phyloP scores from a whole-genome alignment of 192 early-diverging fungal species.

The Entomortierella chlamydospora region DNA sequence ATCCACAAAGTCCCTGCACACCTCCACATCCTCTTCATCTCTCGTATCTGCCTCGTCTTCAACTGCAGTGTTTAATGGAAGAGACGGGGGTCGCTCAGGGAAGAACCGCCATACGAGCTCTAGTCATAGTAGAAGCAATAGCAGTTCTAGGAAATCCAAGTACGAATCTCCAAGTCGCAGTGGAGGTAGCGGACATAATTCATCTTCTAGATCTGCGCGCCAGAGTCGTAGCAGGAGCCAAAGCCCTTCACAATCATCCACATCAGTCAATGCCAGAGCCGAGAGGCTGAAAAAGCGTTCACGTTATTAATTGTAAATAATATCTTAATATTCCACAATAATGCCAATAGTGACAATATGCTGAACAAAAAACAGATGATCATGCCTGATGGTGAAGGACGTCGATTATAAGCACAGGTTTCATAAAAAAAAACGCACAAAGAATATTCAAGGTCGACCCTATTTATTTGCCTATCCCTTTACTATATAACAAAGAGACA shows the following conservation, averaged over 20 bases:
- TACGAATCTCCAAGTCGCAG: constrained; percentile 3
- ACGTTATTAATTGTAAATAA: constrained; percentile 14
- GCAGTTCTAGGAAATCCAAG: background rate
- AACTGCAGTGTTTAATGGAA: background rate
- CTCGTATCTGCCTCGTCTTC: constrained; percentile 2
- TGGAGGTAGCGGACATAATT: background rate
- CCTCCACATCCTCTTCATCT: background rate
- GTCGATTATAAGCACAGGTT: too few species aligned
- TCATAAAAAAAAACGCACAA: constrained; percentile 7
- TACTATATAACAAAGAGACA: constrained; percentile 6
- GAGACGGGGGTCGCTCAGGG: background rate
- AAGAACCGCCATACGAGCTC: background rate
- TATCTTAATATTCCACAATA: too few species aligned
- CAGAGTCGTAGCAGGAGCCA: constrained; percentile 19
- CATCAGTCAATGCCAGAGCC: constrained; percentile 4
- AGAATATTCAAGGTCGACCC: constrained; percentile 32
- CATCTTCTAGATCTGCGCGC: constrained; percentile 8
- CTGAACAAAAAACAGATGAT: too few species aligned
- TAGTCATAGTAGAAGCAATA: constrained; percentile 6
- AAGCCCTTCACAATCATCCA: constrained; percentile 15
- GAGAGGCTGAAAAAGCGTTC: constrained; percentile 36
- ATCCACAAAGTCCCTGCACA: background rate
- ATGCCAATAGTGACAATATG: too few species aligned
- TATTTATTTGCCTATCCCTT: constrained; percentile 26
- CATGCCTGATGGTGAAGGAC: too few species aligned